Evolutionary conservation across 768 basidiomycete genomes (phyloP), one percentile per base, ranked within the genome.

Genomic region (Lepiota venenata): DNA sequence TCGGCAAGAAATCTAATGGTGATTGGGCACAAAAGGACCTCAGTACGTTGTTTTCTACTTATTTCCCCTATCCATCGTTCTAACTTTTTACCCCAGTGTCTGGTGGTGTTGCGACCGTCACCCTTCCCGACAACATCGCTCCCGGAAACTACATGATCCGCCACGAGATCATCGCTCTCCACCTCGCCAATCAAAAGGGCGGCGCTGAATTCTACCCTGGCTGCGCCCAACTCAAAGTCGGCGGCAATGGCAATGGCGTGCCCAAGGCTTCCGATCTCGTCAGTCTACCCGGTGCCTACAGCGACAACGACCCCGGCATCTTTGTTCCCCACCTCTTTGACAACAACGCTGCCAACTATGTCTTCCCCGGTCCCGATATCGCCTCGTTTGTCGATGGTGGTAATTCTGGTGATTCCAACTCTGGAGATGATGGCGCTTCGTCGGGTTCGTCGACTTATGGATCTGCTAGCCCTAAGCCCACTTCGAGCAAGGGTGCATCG

Each of bases 151-250:
- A 91, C 66, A 73, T 92, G 55, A 66, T 91, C 63, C 86, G 89
- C 1, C 84, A 89, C 65, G 89, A 92, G 65, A 85, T 91, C 67
- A 84, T 91, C 65, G 84, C 85, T 9, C 79, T 91, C 12, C 90
- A 91, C 62, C 75, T 84, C 43, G 88, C 78, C 5, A 73, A 63
- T n/a, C 58, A 62, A 2, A 9, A 63, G 15, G 82, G 83, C 4
- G 87, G 86, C 16, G 89, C 87, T 0, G 90, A 93, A 69, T 92
- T 91, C 69, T 93, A 93, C 65, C 84, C 87, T 0, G 79, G 81
- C 22, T 93, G 90, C 66, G 74, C 78, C 2, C 78, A 84, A 67
- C 64, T 87, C 57, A 69, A 64, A 37, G 66, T 91, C 36, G 69
- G 74, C 2, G 87, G 88, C 10, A 76, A 70, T 47, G 76, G 76